These are phyloP conservation scores for Cercospora sp. DNA, from an alignment of 2,329 filamentous ascomycete genomes.

Conservation along the genomic window DNA sequence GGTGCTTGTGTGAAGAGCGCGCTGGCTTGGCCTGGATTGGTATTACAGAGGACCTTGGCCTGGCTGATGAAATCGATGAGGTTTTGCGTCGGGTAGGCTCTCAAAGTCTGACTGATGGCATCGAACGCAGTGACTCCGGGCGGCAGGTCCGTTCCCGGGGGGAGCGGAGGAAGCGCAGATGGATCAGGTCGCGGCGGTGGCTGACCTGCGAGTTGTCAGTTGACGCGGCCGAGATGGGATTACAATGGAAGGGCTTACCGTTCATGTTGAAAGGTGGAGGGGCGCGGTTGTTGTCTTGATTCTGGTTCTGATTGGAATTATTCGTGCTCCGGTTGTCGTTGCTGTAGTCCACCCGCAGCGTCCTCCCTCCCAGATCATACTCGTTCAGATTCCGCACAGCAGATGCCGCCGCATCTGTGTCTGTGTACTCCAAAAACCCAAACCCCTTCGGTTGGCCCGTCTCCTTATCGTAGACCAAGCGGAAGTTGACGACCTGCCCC, in stretches of 20 bases:
- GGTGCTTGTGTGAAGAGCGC: slow-evolving; percentile 86
- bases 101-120: slow-evolving; percentile 87
- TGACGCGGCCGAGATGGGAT: too few species aligned
- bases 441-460: slow-evolving; percentile 94
- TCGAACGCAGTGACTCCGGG: slow-evolving; percentile 82
- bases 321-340: slow-evolving; percentile 74
- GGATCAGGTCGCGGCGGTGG: slow-evolving; percentile 41
- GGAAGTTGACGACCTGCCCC: slow-evolving; percentile 87
- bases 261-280: slow-evolving; percentile 50
- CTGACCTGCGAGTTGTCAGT: neutral
- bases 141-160: slow-evolving; percentile 79
- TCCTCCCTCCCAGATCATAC: slow-evolving; percentile 90
- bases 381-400: slow-evolving; percentile 95
- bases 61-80: slow-evolving; percentile 90
- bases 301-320: slow-evolving; percentile 22
- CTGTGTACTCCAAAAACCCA: slow-evolving; percentile 93
- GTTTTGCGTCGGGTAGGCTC: slow-evolving; percentile 80
- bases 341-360: slow-evolving; percentile 91
- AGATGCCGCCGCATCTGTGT: slow-evolving; percentile 86
- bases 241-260: neutral
- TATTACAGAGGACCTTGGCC: slow-evolving; percentile 86
- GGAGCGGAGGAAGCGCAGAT: slow-evolving; percentile 71
- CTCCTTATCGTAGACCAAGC: slow-evolving; percentile 92
- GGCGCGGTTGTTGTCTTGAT: slow-evolving; percentile 25
- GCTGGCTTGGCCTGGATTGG: slow-evolving; percentile 78